Evolutionary conservation across 2,329 filamentous ascomycete species (phyloP).

Genomic region (Xenosphaeropsis pyriputrescens): DNA sequence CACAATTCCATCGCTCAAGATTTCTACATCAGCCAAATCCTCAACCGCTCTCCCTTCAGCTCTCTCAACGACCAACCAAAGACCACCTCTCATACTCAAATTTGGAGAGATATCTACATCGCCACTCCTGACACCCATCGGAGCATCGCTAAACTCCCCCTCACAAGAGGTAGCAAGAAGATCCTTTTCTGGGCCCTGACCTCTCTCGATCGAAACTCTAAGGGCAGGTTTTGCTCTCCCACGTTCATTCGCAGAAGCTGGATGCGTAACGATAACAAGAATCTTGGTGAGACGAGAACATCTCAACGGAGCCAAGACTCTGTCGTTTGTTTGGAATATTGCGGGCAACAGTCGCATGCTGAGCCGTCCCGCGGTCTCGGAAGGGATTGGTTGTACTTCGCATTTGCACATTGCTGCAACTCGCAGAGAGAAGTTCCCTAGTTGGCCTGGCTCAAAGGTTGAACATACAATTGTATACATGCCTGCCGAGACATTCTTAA

Average conservation of each 20-base stretch:
- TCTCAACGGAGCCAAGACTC: slow-evolving; percentile 22
- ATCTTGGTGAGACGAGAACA: slow-evolving; percentile 10
- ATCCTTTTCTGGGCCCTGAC: slow-evolving; percentile 52
- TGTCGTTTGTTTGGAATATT: slow-evolving; percentile 32
- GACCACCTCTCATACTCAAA: slow-evolving; percentile 35
- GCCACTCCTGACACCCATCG: slow-evolving; percentile 49
- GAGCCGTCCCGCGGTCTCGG: slow-evolving; percentile 64
- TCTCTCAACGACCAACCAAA: slow-evolving; percentile 75
- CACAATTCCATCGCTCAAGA: slow-evolving; percentile 23
- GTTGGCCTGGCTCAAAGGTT: slow-evolving; percentile 72
- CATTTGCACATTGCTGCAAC: slow-evolving; percentile 51
- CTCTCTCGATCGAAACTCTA: slow-evolving; percentile 58
- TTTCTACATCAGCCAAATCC: slow-evolving; percentile 36
- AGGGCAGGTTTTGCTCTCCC: slow-evolving; percentile 26
- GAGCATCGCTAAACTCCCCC: slow-evolving; percentile 61
- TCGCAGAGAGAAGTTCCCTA: slow-evolving; percentile 58
- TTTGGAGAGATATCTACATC: slow-evolving; percentile 63
- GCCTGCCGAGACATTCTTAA: slow-evolving; percentile 46
- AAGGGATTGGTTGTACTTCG: slow-evolving; percentile 42
- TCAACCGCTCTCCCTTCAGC: slow-evolving; percentile 35
- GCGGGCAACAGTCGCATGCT: slow-evolving; percentile 40
- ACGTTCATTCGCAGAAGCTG: slow-evolving; percentile 12
- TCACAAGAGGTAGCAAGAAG: slow-evolving; percentile 51
- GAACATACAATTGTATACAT: slow-evolving; percentile 81
- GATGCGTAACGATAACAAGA: slow-evolving; percentile 12